Evolutionary conservation across 1,139 yeast genomes (phyloP).

Genomic region (Saccharomycopsis hybrid): DNA sequence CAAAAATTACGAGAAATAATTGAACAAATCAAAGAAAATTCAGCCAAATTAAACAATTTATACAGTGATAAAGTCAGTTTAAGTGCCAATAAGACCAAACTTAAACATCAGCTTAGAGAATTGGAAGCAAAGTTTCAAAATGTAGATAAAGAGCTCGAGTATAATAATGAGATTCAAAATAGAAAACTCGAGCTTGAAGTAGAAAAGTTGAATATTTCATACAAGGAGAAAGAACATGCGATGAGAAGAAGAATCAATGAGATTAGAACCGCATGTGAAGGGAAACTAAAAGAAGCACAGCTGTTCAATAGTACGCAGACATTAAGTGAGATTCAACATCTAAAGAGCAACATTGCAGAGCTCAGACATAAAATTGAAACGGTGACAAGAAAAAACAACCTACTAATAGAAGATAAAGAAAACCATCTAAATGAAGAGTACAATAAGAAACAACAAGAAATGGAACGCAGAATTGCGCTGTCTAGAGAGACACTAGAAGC

Average conservation of each 20-base stretch:
- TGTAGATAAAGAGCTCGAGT: constrained; percentile 3
- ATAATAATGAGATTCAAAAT: neutral
- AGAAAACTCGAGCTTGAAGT: constrained; percentile 7
- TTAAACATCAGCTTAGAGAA: neutral
- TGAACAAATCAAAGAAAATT: constrained; percentile 1
- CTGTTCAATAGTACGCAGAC: constrained; percentile 2
- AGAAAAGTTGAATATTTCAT: constrained; percentile 1
- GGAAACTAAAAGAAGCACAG: neutral
- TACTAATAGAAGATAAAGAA: neutral
- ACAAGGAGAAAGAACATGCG: neutral
- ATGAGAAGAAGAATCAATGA: neutral
- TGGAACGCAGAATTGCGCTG: too few species aligned
- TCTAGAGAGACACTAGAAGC: too few species aligned
- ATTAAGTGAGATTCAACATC: constrained; percentile 1
- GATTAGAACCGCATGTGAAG: neutral
- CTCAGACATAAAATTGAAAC: too few species aligned
- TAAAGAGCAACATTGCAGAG: neutral
- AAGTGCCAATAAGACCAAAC: constrained; percentile 2
- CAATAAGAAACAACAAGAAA: too few species aligned
- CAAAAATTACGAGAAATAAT: neutral
- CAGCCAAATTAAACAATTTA: constrained; percentile 7
- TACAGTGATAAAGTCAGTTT: constrained; percentile 6
- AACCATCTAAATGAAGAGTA: too few species aligned
- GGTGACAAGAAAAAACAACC: neutral
- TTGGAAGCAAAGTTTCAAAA: neutral